Evolutionary conservation across 2,329 filamentous ascomycete species (phyloP).

Genomic region (Claviceps sorghi): DNA sequence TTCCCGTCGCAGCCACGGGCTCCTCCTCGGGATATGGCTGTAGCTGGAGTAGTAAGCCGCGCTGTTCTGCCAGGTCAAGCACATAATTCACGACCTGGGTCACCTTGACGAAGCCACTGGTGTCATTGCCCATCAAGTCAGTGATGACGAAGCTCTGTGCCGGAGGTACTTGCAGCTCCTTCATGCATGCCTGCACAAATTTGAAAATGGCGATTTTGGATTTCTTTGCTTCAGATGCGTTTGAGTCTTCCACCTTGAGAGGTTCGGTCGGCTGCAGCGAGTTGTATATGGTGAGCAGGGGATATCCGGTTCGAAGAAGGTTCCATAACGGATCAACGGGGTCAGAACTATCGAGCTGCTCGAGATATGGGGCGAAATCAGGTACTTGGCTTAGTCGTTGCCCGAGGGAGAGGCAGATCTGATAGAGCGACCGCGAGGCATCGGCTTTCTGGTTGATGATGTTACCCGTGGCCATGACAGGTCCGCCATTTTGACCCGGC

Average conservation of each 20-base stretch:
- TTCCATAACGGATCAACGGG: slow-evolving; percentile 88
- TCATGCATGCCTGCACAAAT: slow-evolving; percentile 79
- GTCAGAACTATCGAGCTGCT: slow-evolving; percentile 53
- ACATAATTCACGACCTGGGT: slow-evolving; percentile 86
- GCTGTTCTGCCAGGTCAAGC: slow-evolving; percentile 68
- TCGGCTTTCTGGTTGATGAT: slow-evolving; percentile 97
- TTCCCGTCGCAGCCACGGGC: slow-evolving; percentile 29
- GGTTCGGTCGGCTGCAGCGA: slow-evolving; percentile 55
- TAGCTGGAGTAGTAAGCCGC: slow-evolving; percentile 53
- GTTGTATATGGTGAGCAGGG: slow-evolving; percentile 82
- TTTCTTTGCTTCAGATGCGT: slow-evolving; percentile 52
- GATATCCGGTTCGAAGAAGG: slow-evolving; percentile 68
- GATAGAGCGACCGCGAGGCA: slow-evolving; percentile 80
- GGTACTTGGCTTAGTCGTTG: slow-evolving; percentile 71
- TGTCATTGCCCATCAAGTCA: slow-evolving; percentile 86
- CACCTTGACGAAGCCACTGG: slow-evolving; percentile 94
- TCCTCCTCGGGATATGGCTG: slow-evolving; percentile 44
- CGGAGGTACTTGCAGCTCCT: slow-evolving; percentile 63
- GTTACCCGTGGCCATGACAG: slow-evolving; percentile 67
- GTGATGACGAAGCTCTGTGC: slow-evolving; percentile 83
- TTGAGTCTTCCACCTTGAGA: slow-evolving; percentile 51
- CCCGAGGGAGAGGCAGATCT: slow-evolving; percentile 80
- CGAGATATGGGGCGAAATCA: slow-evolving; percentile 61
- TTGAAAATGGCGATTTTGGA: slow-evolving; percentile 83
- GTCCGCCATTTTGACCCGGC: slow-evolving; percentile 34